Evolutionary conservation across 352 stramenopile species (phyloP).

Genomic region (Phytophthora kernoviae): DNA sequence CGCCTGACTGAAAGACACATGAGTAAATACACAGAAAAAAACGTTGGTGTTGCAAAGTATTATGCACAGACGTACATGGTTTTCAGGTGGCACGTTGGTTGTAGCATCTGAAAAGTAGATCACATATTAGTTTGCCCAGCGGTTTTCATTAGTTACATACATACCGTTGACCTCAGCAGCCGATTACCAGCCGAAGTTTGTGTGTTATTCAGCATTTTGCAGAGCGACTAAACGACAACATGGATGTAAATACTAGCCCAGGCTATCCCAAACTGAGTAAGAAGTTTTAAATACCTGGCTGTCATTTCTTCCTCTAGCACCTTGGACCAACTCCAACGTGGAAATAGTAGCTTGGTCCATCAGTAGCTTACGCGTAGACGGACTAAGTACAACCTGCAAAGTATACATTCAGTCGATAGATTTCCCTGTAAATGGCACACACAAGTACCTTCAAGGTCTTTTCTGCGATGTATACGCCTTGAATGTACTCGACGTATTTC

Average conservation of each 20-base stretch:
- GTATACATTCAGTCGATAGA: neutral
- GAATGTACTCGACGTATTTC: constrained; percentile 88
- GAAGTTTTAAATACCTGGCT: constrained; percentile 43
- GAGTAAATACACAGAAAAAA: constrained; percentile 7
- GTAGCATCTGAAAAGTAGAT: constrained; percentile 65
- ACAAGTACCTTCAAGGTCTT: constrained; percentile 78
- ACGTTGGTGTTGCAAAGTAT: neutral
- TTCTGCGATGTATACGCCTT: constrained; percentile 84
- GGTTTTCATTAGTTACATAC: neutral
- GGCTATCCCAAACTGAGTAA: neutral
- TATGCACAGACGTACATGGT: constrained; percentile 59
- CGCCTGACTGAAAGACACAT: constrained; percentile 39
- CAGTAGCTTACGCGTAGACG: constrained; percentile 70
- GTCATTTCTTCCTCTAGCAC: constrained; percentile 52
- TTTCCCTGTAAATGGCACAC: neutral
- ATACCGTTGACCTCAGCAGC: constrained; percentile 78
- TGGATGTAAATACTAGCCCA: neutral
- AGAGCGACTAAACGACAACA: constrained; percentile 57
- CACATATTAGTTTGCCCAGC: neutral
- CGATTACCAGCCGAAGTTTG: constrained; percentile 79
- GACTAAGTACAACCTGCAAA: constrained; percentile 73
- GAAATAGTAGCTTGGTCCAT: constrained; percentile 87
- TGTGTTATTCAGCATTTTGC: constrained; percentile 78
- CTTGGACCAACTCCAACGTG: constrained; percentile 72
- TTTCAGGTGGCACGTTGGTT: constrained; percentile 76